Evolutionary conservation across 2,329 filamentous ascomycete species (phyloP).

Genomic region (Xylaria sp.): DNA sequence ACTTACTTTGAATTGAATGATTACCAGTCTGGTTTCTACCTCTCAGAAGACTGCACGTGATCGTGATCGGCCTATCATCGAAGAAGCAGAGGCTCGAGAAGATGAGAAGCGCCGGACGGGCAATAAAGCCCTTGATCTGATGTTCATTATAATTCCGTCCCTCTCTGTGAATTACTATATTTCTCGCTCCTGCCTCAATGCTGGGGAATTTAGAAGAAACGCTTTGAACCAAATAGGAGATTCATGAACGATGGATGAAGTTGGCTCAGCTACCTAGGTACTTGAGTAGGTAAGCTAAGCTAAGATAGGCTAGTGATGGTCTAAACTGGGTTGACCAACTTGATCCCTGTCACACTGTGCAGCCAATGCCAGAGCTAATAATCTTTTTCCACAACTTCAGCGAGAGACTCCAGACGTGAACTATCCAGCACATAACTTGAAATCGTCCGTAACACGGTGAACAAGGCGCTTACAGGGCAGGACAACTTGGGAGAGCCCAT

Average conservation of each 20-base stretch:
- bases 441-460: background rate
- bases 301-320: too few species aligned
- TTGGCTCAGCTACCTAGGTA: too few species aligned
- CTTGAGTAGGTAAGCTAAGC: too few species aligned
- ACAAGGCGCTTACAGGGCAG: background rate
- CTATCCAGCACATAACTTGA: background rate
- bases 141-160: background rate
- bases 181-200: too few species aligned
- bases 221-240: too few species aligned
- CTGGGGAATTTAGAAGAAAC: too few species aligned
- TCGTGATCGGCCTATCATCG: conserved; percentile 30
- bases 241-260: background rate
- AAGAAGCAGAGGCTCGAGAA: conserved; percentile 12
- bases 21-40: conserved; percentile 2
- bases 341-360: conserved; percentile 13
- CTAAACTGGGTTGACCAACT: too few species aligned
- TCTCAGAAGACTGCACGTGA: conserved; percentile 28
- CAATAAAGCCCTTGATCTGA: background rate
- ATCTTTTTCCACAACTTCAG: conserved; percentile 33
- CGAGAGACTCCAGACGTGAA: background rate
- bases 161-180: background rate
- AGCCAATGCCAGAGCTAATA: conserved; percentile 23
- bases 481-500: background rate
- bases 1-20: background rate
- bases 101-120: background rate